phyloP scores from a whole-genome alignment of 139 green algal species.

The Medakamo hakoo region DNA sequence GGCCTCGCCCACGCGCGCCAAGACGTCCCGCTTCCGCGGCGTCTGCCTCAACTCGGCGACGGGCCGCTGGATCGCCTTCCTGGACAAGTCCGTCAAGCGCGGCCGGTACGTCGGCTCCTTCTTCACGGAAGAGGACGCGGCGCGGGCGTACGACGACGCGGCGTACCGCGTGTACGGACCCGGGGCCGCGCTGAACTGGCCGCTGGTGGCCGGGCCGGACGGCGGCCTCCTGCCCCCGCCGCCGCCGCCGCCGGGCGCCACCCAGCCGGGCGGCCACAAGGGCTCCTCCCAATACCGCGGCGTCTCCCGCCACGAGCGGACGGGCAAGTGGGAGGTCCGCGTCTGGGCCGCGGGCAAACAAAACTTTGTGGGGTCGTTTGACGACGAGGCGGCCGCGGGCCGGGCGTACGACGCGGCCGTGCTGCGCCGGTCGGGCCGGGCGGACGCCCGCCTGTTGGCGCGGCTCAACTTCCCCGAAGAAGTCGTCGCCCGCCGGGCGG shows the following conservation, averaged over 20 bases:
- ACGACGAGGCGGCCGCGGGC: conserved; percentile 9
- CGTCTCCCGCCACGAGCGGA: conserved; percentile 6
- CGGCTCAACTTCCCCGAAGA: not conserved
- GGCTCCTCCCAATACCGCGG: conserved; percentile 3
- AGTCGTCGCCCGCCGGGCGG: not conserved
- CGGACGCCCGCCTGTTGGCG: not conserved
- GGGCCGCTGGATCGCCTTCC: not conserved
- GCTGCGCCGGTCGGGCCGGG: conserved; percentile 26
- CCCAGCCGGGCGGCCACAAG: not conserved
- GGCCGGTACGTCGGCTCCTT: too few species aligned
- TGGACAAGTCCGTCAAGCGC: not conserved
- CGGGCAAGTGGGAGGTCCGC: conserved; percentile 8
- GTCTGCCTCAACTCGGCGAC: not conserved
- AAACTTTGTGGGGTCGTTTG: conserved; percentile 16
- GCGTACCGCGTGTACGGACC: conserved; percentile 2
- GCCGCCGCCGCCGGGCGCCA: not conserved
- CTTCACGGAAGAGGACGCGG: conserved; percentile 1
- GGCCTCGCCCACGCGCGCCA: too few species aligned
- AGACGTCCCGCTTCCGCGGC: not conserved
- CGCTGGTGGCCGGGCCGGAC: not conserved
- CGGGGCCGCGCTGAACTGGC: conserved; percentile 3
- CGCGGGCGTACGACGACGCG: conserved; percentile 1
- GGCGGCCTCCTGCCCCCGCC: not conserved
- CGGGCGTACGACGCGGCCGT: conserved; percentile 38
- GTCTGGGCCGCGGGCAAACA: conserved; percentile 2